Evolutionary conservation across 179 eudicot genomes (phyloP).

Genomic region (Drosera spatulata): DNA sequence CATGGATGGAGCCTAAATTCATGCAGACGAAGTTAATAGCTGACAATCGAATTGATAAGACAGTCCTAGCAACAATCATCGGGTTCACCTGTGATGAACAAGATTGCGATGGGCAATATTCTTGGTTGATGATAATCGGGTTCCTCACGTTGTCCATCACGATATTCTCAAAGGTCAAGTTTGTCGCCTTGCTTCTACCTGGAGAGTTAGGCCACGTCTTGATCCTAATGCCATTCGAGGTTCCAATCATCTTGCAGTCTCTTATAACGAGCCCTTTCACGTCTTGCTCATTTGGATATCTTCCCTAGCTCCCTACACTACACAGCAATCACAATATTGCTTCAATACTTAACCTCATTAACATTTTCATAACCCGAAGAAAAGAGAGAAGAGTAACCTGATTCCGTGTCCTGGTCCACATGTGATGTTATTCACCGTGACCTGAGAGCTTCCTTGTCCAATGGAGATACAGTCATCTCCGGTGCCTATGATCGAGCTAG

Average conservation of each 20-base stretch:
- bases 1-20: conserved; percentile 7
- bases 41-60: conserved; percentile 9
- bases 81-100: not conserved
- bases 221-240: conserved; percentile 38
- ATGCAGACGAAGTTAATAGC: conserved; percentile 15
- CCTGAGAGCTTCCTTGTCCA: conserved; percentile 5
- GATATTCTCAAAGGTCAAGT: not conserved
- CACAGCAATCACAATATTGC: no score
- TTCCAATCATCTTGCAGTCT: conserved; percentile 35
- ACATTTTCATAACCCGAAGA: no score
- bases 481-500: not conserved
- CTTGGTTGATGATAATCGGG: not conserved
- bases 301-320: conserved; percentile 57
- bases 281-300: conserved; percentile 19
- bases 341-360: no score
- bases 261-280: conserved; percentile 37
- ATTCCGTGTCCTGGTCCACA: conserved; percentile 4
- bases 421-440: conserved; percentile 17
- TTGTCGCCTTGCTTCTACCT: not conserved
- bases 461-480: not conserved
- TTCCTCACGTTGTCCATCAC: not conserved
- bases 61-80: not conserved
- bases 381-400: not conserved
- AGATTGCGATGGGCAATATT: not conserved
- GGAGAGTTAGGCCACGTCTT: conserved; percentile 27